Evolutionary conservation across 495 filamentous ascomycete species (phyloP).

Genomic region (Penicillium alfredii): DNA sequence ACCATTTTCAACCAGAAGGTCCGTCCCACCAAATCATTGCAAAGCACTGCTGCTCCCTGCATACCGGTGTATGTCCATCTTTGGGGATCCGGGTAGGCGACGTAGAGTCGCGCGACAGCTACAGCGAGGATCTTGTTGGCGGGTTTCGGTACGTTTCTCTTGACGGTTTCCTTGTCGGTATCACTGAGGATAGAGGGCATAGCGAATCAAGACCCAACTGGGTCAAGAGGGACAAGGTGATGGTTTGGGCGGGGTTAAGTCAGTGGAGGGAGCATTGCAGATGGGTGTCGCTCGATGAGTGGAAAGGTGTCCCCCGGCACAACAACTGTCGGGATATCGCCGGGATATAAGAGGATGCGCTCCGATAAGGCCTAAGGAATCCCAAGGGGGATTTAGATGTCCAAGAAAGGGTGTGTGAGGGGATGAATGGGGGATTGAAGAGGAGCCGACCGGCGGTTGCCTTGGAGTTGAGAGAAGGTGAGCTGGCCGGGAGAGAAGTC

Average conservation of each 20-base stretch:
- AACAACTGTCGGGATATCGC: slow-evolving; percentile 9
- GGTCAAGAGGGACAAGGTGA: slow-evolving; percentile 5
- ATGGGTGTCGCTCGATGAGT: slow-evolving; percentile 9
- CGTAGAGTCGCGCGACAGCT: slow-evolving; percentile 88
- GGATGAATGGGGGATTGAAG: slow-evolving; percentile 6
- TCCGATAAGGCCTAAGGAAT: background rate
- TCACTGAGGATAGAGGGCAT: slow-evolving; percentile 90
- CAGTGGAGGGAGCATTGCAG: slow-evolving; percentile 32
- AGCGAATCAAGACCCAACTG: slow-evolving; percentile 17
- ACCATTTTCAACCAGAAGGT: slow-evolving; percentile 97
- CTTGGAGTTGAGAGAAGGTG: slow-evolving; percentile 14
- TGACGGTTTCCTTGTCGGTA: slow-evolving; percentile 88
- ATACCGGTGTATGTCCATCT: slow-evolving; percentile 94
- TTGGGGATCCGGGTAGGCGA: slow-evolving; percentile 79
- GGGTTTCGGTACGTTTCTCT: slow-evolving; percentile 81
- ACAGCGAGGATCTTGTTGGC: slow-evolving; percentile 94
- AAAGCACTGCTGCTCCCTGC: slow-evolving; percentile 87
- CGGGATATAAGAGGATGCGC: background rate
- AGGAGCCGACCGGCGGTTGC: slow-evolving; percentile 28
- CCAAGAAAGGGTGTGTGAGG: background rate
- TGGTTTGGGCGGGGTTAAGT: slow-evolving; percentile 6
- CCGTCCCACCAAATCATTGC: slow-evolving; percentile 88
- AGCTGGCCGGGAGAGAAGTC: slow-evolving; percentile 7
- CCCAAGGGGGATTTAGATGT: background rate
- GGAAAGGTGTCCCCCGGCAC: slow-evolving; percentile 10